Conservation (phyloP, 257 asterid species). For the Solanum piurae region DNA sequence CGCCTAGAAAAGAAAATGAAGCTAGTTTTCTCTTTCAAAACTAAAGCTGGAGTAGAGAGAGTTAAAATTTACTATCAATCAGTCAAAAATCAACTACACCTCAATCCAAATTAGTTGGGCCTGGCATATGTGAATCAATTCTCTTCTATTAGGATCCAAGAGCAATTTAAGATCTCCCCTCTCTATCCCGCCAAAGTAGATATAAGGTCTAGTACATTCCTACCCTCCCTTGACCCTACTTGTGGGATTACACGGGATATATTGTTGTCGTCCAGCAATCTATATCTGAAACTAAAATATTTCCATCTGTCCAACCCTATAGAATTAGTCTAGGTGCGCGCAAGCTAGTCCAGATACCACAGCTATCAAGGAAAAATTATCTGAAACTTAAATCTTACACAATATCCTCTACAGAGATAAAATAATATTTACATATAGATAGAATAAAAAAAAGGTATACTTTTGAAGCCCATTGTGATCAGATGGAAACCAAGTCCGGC, state of each 20-base stretch:
- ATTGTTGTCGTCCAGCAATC: not conserved
- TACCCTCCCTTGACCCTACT: not conserved
- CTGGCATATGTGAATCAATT: not conserved
- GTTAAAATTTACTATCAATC: not conserved
- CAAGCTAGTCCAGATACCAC: not conserved
- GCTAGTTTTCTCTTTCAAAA: not conserved
- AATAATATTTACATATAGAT: not conserved
- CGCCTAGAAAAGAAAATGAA: not conserved
- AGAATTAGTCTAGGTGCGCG: not conserved
- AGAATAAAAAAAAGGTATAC: conserved; percentile 16
- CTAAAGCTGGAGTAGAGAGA: not conserved
- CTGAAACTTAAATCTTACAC: not conserved
- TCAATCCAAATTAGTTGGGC: not conserved
- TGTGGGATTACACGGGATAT: not conserved
- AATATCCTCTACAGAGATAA: not conserved
- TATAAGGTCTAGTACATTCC: not conserved
- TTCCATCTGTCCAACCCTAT: not conserved
- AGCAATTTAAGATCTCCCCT: not conserved
- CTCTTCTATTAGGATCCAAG: not conserved
- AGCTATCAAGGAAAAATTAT: not conserved
- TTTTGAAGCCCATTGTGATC: conserved; percentile 64
- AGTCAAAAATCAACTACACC: not conserved
- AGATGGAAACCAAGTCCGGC: conserved; percentile 92
- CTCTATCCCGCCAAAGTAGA: not conserved
- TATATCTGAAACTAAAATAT: not conserved